Conservation (phyloP, 805 yeast genomes). For the Candida suzukii region DNA sequence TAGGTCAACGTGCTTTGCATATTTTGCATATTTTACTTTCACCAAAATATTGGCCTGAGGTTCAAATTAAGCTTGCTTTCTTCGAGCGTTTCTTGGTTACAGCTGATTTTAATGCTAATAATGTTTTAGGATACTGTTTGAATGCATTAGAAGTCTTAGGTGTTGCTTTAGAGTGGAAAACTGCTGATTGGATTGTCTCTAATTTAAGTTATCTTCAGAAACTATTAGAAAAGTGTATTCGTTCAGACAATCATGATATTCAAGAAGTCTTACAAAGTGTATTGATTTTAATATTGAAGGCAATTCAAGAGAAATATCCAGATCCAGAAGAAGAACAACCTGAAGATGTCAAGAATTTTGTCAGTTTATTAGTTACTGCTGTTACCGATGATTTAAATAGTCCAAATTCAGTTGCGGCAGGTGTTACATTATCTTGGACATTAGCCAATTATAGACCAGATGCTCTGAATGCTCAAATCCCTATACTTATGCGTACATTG, state of each 20-base stretch:
- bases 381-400: constrained; percentile 70
- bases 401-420: constrained; percentile 78
- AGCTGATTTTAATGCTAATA: constrained; percentile 64
- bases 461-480: constrained; percentile 67
- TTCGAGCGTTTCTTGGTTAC: constrained; percentile 83
- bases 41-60: constrained; percentile 79
- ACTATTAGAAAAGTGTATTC: constrained; percentile 72
- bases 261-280: constrained; percentile 81
- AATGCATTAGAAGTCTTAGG: constrained; percentile 88
- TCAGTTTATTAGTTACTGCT: constrained; percentile 53
- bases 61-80: constrained; percentile 75
- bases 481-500: constrained; percentile 76
- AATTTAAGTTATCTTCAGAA: constrained; percentile 64
- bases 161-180: constrained; percentile 73
- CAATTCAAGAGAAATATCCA: constrained; percentile 43
- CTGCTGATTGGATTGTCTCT: constrained; percentile 69
- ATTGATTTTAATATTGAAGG: constrained; percentile 57
- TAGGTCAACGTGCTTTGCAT: constrained; percentile 77
- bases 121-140: constrained; percentile 69
- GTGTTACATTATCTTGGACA: constrained; percentile 78
- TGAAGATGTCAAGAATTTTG: constrained; percentile 57
- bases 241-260: constrained; percentile 77
- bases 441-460: constrained; percentile 69
- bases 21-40: constrained; percentile 68
- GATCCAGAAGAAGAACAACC: constrained; percentile 44